These are phyloP conservation scores for Opeltia flavorubescens DNA, from an alignment of 495 filamentous ascomycete genomes.

Conservation along the genomic window DNA sequence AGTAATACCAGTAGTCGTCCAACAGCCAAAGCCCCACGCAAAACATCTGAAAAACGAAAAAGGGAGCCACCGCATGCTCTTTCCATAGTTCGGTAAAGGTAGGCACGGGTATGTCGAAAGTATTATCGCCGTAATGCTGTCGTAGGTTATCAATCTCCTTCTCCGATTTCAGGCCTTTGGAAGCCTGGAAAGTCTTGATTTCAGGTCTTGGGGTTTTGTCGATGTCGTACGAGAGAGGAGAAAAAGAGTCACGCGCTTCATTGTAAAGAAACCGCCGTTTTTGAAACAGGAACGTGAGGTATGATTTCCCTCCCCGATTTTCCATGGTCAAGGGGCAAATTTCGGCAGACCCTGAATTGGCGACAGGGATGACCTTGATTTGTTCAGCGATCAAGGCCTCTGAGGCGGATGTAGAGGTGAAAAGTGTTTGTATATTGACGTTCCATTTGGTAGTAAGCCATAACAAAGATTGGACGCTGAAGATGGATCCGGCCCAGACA, in stretches of 20 bases:
- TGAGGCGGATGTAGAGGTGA: constrained; percentile 61
- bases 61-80: constrained; percentile 95
- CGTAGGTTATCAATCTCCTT: constrained; percentile 63
- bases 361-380: constrained; percentile 86
- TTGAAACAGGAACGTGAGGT: constrained; percentile 88
- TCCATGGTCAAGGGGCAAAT: constrained; percentile 71
- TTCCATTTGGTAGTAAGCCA: constrained; percentile 98
- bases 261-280: constrained; percentile 91
- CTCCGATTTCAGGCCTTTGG: constrained; percentile 52
- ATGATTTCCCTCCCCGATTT: constrained; percentile 58
- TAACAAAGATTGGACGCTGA: constrained; percentile 72
- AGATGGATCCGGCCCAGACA: constrained; percentile 74
- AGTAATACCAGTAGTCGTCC: constrained; percentile 99
- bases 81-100: constrained; percentile 92
- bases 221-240: constrained; percentile 70
- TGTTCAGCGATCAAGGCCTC: constrained; percentile 64
- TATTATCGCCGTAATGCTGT: constrained; percentile 92
- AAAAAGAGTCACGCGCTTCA: constrained; percentile 51
- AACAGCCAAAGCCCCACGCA: constrained; percentile 97
- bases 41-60: constrained; percentile 99
- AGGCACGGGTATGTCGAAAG: constrained; percentile 94
- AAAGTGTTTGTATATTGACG: constrained; percentile 67
- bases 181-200: constrained; percentile 63
- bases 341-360: constrained; percentile 79
- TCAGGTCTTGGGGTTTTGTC: constrained; percentile 69